Evolutionary conservation across 2,329 filamentous ascomycete species (phyloP).

Genomic region (Colletotrichum abscissum): DNA sequence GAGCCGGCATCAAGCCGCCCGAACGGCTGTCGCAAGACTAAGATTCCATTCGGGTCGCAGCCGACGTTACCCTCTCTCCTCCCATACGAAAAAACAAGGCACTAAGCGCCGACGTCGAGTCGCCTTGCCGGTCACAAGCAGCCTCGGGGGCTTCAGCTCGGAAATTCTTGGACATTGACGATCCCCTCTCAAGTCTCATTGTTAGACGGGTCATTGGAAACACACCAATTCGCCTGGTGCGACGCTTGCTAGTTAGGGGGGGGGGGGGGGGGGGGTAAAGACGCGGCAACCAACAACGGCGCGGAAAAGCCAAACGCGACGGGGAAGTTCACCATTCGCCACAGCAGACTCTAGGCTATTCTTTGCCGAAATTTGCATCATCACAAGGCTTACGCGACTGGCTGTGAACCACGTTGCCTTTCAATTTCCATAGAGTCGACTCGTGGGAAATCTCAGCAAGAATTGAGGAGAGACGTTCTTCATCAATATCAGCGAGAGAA

Average conservation of each 20-base stretch:
- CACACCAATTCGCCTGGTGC: background rate
- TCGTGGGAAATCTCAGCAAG: background rate
- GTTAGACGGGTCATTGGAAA: background rate
- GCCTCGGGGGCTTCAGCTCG: slow-evolving; percentile 12
- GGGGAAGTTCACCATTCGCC: background rate
- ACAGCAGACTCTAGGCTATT: background rate
- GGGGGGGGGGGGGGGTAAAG: no score
- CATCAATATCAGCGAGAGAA: background rate
- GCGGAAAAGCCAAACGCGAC: background rate
- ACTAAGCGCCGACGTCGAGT: background rate
- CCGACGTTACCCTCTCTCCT: background rate
- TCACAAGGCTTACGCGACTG: background rate
- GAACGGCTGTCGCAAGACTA: background rate
- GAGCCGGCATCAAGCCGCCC: background rate
- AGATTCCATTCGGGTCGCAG: background rate
- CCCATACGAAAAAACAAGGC: background rate
- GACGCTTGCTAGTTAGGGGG: background rate
- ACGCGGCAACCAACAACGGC: background rate
- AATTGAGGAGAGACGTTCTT: background rate
- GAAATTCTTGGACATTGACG: background rate
- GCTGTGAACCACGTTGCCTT: no score
- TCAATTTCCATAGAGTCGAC: background rate
- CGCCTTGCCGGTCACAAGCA: slow-evolving; percentile 12
- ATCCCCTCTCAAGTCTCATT: slow-evolving; percentile 3
- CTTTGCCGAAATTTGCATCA: background rate